Evolutionary conservation across 768 basidiomycete species (phyloP), one percentile per base, ranked within the genome.

Genomic region (Russula abietina): DNA sequence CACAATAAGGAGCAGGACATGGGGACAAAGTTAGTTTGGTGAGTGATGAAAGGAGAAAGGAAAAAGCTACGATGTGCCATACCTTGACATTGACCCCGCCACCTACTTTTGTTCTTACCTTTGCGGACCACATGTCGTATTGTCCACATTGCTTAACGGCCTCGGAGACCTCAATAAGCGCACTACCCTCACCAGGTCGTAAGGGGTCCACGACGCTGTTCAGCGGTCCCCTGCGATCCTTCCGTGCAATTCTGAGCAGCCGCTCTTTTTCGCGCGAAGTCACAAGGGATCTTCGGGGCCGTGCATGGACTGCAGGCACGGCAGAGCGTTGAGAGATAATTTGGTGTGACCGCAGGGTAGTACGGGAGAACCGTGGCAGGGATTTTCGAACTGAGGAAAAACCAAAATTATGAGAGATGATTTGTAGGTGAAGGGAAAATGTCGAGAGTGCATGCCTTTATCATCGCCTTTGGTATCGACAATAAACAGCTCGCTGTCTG

Each of bases 271-370:
- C 89, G 57, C 85, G 85, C 3, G 78, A 71, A 32, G 79, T 83
- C 12, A 93, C 65, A 5, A 70, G 72, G 16, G 62, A 55, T 3
- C 62, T 39, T 4, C 61, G 71, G 1, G 75, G 66, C 17, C 83
- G 84, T n/a, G 91, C 89, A 61, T 81, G 75, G 36, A 95, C 83
- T 0, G 93, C 89, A 16, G 93, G 91, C 14, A 96, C 81, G 6
- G 94, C 93, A 1, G 93, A 95, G 22, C 93, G 87, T 70, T 93
- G 85, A 0, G 85, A 74, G 17, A 97, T 83, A 36, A 96, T 88
- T 78, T 89, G 89, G 2, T 87, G 76, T 0, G 91, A 91, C 22
- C 80, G 86, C 12, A 91, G 73, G 51, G 81, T 76, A 4, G 76
- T 67, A 30, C 74, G 77, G 11, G 83, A 83, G 71, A 80, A 85